These are phyloP conservation scores for Exophiala oligosperma DNA, from an alignment of 2,329 filamentous ascomycete genomes.

Conservation along the genomic window DNA sequence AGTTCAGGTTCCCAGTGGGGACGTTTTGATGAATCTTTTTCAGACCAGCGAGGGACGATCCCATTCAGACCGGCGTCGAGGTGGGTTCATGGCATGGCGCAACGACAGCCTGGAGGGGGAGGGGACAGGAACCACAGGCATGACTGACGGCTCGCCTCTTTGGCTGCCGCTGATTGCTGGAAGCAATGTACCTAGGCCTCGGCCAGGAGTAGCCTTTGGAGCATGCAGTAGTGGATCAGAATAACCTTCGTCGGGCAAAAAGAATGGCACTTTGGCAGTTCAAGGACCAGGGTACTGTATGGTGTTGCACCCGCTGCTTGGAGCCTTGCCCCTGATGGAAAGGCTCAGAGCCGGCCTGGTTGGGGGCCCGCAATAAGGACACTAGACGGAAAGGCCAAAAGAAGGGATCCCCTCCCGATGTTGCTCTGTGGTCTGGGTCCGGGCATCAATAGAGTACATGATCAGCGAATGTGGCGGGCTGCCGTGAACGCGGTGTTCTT, in stretches of 20 bases:
- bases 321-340: slow-evolving; percentile 16
- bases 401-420: background rate
- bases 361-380: slow-evolving; percentile 1
- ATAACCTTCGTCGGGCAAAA: slow-evolving; percentile 1
- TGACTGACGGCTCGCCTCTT: slow-evolving; percentile 1
- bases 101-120: slow-evolving; percentile 6
- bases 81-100: slow-evolving; percentile 22
- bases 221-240: slow-evolving; percentile 1
- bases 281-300: slow-evolving; percentile 12
- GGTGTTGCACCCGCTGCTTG: slow-evolving; percentile 24
- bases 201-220: background rate
- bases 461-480: too few species aligned
- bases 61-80: slow-evolving; percentile 17
- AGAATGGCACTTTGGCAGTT: background rate
- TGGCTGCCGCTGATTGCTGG: background rate
- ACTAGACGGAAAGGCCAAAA: slow-evolving; percentile 9
- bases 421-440: background rate
- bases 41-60: slow-evolving; percentile 16
- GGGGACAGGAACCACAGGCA: background rate
- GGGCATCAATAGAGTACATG: too few species aligned
- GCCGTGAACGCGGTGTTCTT: too few species aligned
- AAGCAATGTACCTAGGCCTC: background rate
- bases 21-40: slow-evolving; percentile 4
- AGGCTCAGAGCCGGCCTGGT: slow-evolving; percentile 6
- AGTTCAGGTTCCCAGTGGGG: slow-evolving; percentile 8